Base-by-base conservation (phyloP, 1,284 basidiomycete genomes). In the Ceratobasidium papillatum region DNA sequence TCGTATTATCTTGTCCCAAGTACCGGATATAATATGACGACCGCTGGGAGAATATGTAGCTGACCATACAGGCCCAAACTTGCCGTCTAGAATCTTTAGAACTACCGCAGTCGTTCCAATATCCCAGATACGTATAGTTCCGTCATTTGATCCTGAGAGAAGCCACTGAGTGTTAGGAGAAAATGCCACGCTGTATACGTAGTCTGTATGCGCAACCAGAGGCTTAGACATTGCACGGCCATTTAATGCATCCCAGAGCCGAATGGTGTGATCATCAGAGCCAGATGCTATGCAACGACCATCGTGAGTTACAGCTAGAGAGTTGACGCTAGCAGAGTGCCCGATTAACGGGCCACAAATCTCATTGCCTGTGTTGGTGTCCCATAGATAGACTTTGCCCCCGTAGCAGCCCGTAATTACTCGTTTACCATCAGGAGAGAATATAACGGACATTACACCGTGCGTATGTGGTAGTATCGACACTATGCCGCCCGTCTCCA, bases 401-500 rank as follows among this genome's bases (percentile, higher is more conserved):
- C 58, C 73, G 17, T 14, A 25, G 2, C 65, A 56, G 36, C 64
- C 73, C 22, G 75, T 63, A 3, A 66, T 73, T 3, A 76, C 52
- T 1, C 36, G 49, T 25, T 17, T 25, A n/a, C 59, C 54, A 65
- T 75, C 56, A 5, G 75, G 62, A 5, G 75, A 76, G 56, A 66
- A 77, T 85, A 84, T 75, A 85, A 83, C 68, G 80, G 81, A 77
- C 82, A 75, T 81, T 82, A 78, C 85, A 83, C 7, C 81, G 80
- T 77, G 81, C 82, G 62, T 84, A 79, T 38, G 64, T 41, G 14
- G 41, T 14, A 38, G n/a, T 34, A 25, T 19, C n/a, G 30, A 22
- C 38, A 45, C 49, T 27, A 14, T 22, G 12, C 11, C 45, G 1
- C 71, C 63, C 11, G 58, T 71, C 0, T 19, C n/a, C 8, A 68